A percentile compares a stretch with the other conserved stretches of the same genome.
These are phyloP conservation scores for Salix udensis DNA, from an alignment of 345 rosid genomes.

Conservation along the genomic window DNA sequence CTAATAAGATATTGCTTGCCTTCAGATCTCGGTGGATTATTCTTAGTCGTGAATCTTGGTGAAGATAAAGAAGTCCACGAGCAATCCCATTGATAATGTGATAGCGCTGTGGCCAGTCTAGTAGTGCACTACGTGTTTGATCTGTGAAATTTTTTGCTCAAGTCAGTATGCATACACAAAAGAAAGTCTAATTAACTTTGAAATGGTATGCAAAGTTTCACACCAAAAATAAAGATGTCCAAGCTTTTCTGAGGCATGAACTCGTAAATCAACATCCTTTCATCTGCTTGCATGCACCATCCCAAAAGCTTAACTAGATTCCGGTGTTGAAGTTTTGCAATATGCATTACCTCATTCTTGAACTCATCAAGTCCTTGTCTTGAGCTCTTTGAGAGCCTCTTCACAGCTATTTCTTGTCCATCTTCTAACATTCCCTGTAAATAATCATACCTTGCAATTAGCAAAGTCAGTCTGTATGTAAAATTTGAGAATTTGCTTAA, in stretches of 20 bases:
- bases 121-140: neutral
- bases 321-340: conserved; percentile 2
- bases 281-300: neutral
- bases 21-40: neutral
- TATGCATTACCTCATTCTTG: neutral
- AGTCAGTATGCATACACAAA: neutral
- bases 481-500: no score
- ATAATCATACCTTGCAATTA: no score
- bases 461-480: no score
- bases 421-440: neutral
- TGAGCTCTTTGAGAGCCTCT: neutral
- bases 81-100: neutral
- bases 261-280: neutral
- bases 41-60: neutral
- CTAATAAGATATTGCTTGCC: neutral
- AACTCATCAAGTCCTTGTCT: neutral
- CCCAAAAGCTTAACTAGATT: conserved; percentile 2
- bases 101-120: neutral
- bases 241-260: neutral
- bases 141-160: neutral
- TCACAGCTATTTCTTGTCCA: conserved; percentile 3
- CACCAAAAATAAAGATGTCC: neutral
- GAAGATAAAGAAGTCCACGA: neutral
- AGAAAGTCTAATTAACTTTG: neutral
- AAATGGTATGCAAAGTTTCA: neutral